Evolutionary conservation across 2,329 filamentous ascomycete species (phyloP).

Genomic region (Colletotrichum sp.): DNA sequence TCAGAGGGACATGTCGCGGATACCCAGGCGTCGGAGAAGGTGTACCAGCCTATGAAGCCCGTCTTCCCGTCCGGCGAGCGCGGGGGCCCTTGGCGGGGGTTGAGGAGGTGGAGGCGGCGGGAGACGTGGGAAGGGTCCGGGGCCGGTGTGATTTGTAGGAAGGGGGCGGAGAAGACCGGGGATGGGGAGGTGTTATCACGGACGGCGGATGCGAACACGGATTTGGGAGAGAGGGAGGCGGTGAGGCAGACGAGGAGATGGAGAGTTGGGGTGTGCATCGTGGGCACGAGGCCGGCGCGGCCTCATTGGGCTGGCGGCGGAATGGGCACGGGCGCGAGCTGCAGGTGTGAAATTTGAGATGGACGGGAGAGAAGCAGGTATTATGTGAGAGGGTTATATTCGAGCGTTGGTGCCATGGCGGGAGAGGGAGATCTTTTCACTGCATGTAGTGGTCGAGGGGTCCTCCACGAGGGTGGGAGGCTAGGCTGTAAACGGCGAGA

Average conservation of each 20-base stretch:
- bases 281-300: background rate
- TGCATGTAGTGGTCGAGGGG: background rate
- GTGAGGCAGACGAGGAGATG: background rate
- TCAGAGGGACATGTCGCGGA: background rate
- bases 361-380: background rate
- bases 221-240: fast-evolving
- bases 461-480: background rate
- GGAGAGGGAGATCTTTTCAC: background rate
- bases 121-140: background rate
- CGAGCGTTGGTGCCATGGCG: background rate
- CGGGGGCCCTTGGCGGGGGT: background rate
- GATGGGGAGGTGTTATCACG: background rate
- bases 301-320: background rate
- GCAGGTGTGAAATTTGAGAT: background rate
- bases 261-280: background rate
- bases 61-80: background rate
- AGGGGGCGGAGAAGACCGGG: background rate
- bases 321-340: background rate
- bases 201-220: background rate
- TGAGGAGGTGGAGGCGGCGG: background rate
- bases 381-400: background rate
- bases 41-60: slow-evolving; percentile 9
- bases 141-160: background rate
- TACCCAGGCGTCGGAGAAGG: background rate
- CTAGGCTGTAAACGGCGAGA: background rate